Base-by-base conservation (phyloP, 306 rosid genomes). In the Crataegus laevigata region DNA sequence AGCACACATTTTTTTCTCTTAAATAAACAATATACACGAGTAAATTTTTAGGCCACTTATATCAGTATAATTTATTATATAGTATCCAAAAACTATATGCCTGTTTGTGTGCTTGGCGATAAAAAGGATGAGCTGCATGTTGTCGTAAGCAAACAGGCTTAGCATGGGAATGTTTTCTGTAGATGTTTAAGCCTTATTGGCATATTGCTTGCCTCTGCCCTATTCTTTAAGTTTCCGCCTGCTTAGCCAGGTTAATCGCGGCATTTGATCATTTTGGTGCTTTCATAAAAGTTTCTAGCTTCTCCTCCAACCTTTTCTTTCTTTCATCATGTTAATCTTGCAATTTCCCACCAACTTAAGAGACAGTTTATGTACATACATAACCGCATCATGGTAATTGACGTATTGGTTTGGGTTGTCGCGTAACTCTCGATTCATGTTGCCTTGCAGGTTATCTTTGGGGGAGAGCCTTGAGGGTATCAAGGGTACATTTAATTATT, bases 381-480 rank as follows among this genome's bases (percentile, higher is more conserved):
- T 45, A 52, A 54, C 55, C n/a, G 4, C 55, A 28, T 61, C 67
- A 29, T 29, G 40, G 43, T 0, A 12, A 30, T 79, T 32, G 11
- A 10, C 6, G 38, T 38, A 38, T 58, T 22, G 24, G 2, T 32
- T 72, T 26, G 3, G 0, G 8, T 17, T 28, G 43, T 6, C 50
- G 18, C 50, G 43, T 50, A 29, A 69, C 69, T 60, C 64, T 38
- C 57, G 61, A 47, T 32, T 26, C 71, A 65, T 77, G 77, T 75
- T 61, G 45, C 32, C 40, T 85, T 81, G 90, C 88, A 94, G 98
- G 84, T 66, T 87, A 71, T 94, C 97, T 51, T 17, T 86, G 80
- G 98, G 97, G 55, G 98, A 91, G 89, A 94, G 88, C 84, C 76
- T 94, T 19, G 94, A 87, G 80, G 96, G 87, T 80, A 84, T 94